phyloP scores from a whole-genome alignment of 257 asterid species.

The Cynanchum wilfordii region DNA sequence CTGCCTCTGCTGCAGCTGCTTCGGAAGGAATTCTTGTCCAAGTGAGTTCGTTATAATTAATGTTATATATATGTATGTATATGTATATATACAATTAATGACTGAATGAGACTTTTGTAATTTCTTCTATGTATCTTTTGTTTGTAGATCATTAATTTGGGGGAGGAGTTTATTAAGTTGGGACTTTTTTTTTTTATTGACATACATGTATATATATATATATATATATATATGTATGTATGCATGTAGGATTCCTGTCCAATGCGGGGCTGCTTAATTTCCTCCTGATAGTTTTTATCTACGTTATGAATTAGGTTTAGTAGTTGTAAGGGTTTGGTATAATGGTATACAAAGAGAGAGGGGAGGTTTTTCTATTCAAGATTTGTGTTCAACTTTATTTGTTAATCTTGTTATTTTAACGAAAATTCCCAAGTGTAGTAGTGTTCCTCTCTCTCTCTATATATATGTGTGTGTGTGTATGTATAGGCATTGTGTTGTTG shows the following conservation, averaged over 20 bases:
- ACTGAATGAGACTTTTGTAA: constrained; percentile 1
- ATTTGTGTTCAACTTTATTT: not conserved
- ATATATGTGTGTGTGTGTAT: no score
- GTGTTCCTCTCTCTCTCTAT: constrained; percentile 1
- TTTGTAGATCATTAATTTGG: not conserved
- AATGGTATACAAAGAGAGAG: constrained; percentile 48
- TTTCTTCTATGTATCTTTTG: not conserved
- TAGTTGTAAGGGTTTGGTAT: constrained; percentile 26
- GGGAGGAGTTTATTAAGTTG: not conserved
- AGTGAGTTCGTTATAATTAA: constrained; percentile 16
- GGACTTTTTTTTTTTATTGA: not conserved
- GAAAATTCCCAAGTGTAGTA: not conserved
- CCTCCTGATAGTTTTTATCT: no score
- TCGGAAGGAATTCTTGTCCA: constrained; percentile 1
- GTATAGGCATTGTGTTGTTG: not conserved
- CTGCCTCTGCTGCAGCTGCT: no score
- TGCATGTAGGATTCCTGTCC: constrained; percentile 6
- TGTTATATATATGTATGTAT: constrained; percentile 4
- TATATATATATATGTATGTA: no score
- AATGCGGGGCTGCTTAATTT: no score
- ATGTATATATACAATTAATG: not conserved
- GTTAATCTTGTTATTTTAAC: not conserved
- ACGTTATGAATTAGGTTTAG: constrained; percentile 7
- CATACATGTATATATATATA: no score
- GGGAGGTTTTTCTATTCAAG: constrained; percentile 22